Evolutionary conservation across 768 basidiomycete species (phyloP).

Genomic region (Auricularia heimuer): DNA sequence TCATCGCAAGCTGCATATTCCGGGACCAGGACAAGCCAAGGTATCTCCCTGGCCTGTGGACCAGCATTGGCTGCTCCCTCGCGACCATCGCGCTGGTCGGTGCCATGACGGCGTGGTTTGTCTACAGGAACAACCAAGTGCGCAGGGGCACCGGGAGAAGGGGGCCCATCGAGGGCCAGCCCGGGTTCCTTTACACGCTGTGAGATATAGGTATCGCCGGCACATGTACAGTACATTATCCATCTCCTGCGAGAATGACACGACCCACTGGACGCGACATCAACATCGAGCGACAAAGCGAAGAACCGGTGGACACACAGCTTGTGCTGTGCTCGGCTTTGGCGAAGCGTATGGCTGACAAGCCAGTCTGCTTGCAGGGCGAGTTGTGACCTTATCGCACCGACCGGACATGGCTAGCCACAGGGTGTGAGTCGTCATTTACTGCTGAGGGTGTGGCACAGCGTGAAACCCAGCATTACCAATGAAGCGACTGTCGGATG

Average conservation of each 20-base stretch:
- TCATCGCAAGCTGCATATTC: slow-evolving; percentile 11
- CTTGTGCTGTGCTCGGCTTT: no score
- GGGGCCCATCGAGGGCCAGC: slow-evolving; percentile 10
- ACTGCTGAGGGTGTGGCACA: no score
- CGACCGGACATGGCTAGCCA: no score
- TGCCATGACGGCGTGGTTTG: slow-evolving; percentile 10
- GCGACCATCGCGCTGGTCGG: slow-evolving; percentile 6
- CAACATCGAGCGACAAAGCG: no score
- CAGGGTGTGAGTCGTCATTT: no score
- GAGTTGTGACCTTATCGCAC: no score
- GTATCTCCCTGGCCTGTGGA: slow-evolving; percentile 11
- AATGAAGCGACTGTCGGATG: no score
- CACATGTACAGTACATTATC: background rate
- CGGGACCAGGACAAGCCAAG: slow-evolving; percentile 10
- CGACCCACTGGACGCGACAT: no score
- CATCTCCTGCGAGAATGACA: background rate
- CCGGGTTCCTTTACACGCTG: slow-evolving; percentile 14
- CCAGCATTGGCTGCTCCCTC: slow-evolving; percentile 10
- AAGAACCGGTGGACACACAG: no score
- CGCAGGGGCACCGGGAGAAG: slow-evolving; percentile 4
- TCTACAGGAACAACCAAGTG: slow-evolving; percentile 9
- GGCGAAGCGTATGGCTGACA: no score
- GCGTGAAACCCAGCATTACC: no score
- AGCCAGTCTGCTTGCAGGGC: no score
- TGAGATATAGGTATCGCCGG: slow-evolving; percentile 1